These are phyloP conservation scores for Xylariaceae sp. DNA, from an alignment of 2,329 filamentous ascomycete species.

Conservation along the genomic window DNA sequence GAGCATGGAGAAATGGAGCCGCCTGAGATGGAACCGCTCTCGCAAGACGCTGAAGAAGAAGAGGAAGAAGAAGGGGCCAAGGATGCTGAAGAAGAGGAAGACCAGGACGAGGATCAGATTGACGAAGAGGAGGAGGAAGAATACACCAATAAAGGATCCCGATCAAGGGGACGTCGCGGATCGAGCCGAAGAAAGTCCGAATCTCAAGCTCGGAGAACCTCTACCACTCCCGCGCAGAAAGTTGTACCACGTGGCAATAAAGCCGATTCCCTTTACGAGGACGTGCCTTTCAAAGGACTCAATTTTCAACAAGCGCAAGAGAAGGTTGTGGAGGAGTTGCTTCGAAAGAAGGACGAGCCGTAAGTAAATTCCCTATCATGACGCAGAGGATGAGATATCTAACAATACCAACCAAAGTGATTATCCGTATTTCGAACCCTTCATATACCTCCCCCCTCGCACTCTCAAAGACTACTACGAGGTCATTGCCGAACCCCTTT, in stretches of 20 bases:
- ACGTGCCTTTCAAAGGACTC: conserved; percentile 64
- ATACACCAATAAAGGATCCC: conserved; percentile 20
- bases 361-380: conserved; percentile 35
- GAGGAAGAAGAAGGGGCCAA: conserved; percentile 19
- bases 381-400: neutral
- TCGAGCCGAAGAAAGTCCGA: conserved; percentile 31
- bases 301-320: conserved; percentile 83
- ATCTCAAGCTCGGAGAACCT: conserved; percentile 28
- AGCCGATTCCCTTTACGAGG: conserved; percentile 51
- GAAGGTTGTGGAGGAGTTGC: conserved; percentile 72
- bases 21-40: conserved; percentile 26
- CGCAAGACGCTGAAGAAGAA: conserved; percentile 23
- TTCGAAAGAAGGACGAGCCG: conserved; percentile 65
- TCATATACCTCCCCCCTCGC: conserved; percentile 72
- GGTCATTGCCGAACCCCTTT: conserved; percentile 76
- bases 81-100: conserved; percentile 27
- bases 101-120: conserved; percentile 23
- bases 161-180: conserved; percentile 14
- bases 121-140: conserved; percentile 20
- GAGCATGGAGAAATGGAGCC: conserved; percentile 13
- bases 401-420: conserved; percentile 48
- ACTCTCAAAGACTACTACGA: conserved; percentile 81
- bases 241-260: conserved; percentile 35
- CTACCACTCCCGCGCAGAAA: conserved; percentile 27
- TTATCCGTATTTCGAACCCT: conserved; percentile 67